Percentiles rank a stretch among this genome's conserved stretches.
These are phyloP conservation scores for Cutaneotrichosporon cutaneum DNA, from an alignment of 1,284 basidiomycete genomes.

Conservation along the genomic window DNA sequence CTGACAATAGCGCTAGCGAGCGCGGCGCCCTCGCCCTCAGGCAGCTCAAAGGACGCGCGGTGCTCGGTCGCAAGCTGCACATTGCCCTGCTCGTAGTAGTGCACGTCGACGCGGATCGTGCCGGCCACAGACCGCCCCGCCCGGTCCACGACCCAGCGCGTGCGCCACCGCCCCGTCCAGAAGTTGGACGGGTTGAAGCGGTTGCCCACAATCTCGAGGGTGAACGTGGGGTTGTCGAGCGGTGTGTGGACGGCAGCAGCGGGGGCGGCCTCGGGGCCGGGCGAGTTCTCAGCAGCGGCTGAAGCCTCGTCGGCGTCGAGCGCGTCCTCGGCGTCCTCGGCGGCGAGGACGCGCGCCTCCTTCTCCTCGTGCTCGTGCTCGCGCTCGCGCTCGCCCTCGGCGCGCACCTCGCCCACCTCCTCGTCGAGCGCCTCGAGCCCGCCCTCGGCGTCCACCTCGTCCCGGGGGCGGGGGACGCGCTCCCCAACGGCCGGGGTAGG, in stretches of 20 bases:
- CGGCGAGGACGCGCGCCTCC: constrained; percentile 9
- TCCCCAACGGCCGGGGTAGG: constrained; percentile 6
- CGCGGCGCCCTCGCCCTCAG: constrained; percentile 57
- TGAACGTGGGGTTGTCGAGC: constrained; percentile 57
- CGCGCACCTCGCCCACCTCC: constrained; percentile 14
- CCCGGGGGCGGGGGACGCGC: constrained; percentile 6
- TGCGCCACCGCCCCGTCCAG: constrained; percentile 90
- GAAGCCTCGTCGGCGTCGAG: neutral
- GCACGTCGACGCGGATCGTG: constrained; percentile 74
- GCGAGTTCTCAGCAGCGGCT: neutral
- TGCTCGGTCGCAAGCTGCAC: constrained; percentile 83
- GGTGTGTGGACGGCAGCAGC: constrained; percentile 26
- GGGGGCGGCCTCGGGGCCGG: constrained; percentile 16
- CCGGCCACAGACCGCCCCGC: constrained; percentile 53
- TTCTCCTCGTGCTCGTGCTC: constrained; percentile 10
- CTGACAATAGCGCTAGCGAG: constrained; percentile 62
- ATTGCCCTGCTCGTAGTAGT: constrained; percentile 96
- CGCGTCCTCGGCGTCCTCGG: constrained; percentile 1
- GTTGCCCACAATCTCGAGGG: constrained; percentile 82
- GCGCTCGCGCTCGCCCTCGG: constrained; percentile 8
- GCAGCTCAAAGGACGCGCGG: constrained; percentile 64
- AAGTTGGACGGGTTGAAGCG: constrained; percentile 89
- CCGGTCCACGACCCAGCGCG: constrained; percentile 55
- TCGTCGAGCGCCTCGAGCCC: constrained; percentile 31
- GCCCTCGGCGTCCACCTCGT: constrained; percentile 38